Percentiles rank a stretch among this genome's conserved stretches.
These are phyloP conservation scores for Sungouiozyma ichnusensis DNA, from an alignment of 805 yeast genomes.

Conservation along the genomic window DNA sequence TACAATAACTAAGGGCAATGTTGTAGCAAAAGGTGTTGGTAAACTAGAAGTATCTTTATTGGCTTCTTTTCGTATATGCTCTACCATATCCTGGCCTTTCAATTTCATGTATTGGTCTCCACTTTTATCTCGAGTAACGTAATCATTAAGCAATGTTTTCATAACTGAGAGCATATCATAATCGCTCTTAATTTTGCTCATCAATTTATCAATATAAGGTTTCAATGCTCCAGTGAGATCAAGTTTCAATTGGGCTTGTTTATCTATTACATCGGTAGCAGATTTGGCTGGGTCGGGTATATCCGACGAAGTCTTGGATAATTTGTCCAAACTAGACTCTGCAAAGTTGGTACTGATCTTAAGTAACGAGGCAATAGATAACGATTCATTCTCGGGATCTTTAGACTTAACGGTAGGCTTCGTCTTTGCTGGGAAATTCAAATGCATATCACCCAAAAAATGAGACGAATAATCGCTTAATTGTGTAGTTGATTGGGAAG, in stretches of 20 bases:
- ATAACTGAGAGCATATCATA: slow-evolving; percentile 15
- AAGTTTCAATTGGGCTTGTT: slow-evolving; percentile 2
- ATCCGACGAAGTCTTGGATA: too few relatives aligned
- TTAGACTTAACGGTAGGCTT: background rate
- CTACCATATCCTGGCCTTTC: slow-evolving; percentile 9
- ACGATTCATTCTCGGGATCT: background rate
- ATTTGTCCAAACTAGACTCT: background rate
- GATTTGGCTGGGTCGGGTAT: too few relatives aligned
- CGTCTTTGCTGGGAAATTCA: background rate
- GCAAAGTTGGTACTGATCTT: background rate
- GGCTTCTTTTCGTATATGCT: slow-evolving; percentile 8
- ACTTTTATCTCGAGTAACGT: slow-evolving; percentile 8
- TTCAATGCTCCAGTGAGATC: slow-evolving; percentile 16
- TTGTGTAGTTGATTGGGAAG: too few relatives aligned
- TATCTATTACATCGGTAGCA: background rate
- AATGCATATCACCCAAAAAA: background rate
- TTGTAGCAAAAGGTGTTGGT: slow-evolving; percentile 22
- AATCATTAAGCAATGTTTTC: slow-evolving; percentile 8
- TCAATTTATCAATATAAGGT: slow-evolving; percentile 12
- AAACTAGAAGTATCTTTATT: slow-evolving; percentile 6
- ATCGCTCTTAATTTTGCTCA: slow-evolving; percentile 13
- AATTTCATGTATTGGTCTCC: slow-evolving; percentile 6
- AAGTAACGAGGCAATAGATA: background rate
- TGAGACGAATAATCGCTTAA: too few relatives aligned
- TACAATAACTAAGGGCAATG: slow-evolving; percentile 19